Base-by-base conservation (phyloP, 257 asterid species). In the Gentiana dahurica region DNA sequence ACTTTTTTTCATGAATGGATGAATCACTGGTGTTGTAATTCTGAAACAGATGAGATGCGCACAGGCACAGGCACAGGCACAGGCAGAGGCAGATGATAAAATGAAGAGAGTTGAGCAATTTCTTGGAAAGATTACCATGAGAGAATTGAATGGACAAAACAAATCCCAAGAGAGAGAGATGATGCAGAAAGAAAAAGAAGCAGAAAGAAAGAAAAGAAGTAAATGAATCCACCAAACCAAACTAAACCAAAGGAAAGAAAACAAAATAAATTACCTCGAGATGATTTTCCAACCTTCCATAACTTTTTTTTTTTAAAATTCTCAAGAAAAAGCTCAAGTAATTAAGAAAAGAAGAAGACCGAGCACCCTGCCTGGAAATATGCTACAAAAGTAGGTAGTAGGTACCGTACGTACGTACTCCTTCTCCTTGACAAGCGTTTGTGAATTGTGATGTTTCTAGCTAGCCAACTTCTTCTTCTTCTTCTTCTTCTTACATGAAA, bases 291-390 rank as follows among this genome's bases (percentile, higher is more conserved):
- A 64, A 46, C 58, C 75, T 68, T 64, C 78, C 78, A 81, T 68
- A 63, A 34, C 71, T 77, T 68, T 70, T 24, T 24, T 24, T 24
- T 24, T 24, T 24, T n/a, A n/a, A 24, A 24, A 24, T 24, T 59
- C 49, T 68, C 73, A 72, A 50, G 35, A 10, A 47, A 73, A 88
- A 87, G 90, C 96, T 73, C 24, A 24, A 24, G 24, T 24, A 24
- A 24, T 24, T 24, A 24, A 24, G 24, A 24, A 24, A 24, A 24
- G 24, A 24, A 24, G 24, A 24, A 24, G 24, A 24, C 24, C 24
- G 24, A 24, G 24, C 24, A 24, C 24, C 24, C 24, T 24, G 24
- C 24, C 24, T 24, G 24, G 24, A 24, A 24, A 24, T 24, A 24
- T 24, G 24, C 24, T 24, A 24, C 24, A 24, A 24, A 24, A 24